Conservation (phyloP, 202 grass and related monocot genomes). For the Zoysia matrella region DNA sequence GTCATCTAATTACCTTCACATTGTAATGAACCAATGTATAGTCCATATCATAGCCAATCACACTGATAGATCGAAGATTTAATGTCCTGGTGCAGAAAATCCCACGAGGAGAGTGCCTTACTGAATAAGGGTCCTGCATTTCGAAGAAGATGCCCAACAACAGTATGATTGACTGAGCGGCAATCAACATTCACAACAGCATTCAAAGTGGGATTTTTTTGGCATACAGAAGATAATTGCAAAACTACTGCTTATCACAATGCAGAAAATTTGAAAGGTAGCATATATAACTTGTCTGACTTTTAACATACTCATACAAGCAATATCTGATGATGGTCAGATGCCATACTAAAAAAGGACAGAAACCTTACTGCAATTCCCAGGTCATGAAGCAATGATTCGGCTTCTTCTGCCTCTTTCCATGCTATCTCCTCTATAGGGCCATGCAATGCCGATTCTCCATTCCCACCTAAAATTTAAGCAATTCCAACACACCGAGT, state of each 20-base stretch:
- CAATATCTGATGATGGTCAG: no score
- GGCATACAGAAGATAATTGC: constrained; percentile 11
- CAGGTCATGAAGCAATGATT: constrained; percentile 70
- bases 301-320: no score
- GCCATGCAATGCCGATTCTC: constrained; percentile 62
- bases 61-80: constrained; percentile 94
- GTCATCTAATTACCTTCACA: constrained; percentile 71
- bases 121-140: constrained; percentile 76
- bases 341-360: constrained; percentile 34
- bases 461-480: constrained; percentile 69
- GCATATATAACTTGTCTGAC: no score
- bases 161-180: not conserved
- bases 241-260: constrained; percentile 11
- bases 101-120: constrained; percentile 83
- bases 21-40: constrained; percentile 97
- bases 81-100: constrained; percentile 95
- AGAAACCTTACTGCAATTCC: constrained; percentile 84
- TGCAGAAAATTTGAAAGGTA: not conserved
- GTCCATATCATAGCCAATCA: constrained; percentile 96
- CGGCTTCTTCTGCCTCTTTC: constrained; percentile 83
- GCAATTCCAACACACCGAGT: not conserved
- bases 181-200: constrained; percentile 5
- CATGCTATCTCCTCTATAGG: constrained; percentile 95
- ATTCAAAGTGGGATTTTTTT: constrained; percentile 20
- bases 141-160: constrained; percentile 34